Percentiles rank a stretch among this genome's conserved stretches.
Conservation (phyloP, 2,329 filamentous ascomycete genomes). For the Fusarium ambrosium region DNA sequence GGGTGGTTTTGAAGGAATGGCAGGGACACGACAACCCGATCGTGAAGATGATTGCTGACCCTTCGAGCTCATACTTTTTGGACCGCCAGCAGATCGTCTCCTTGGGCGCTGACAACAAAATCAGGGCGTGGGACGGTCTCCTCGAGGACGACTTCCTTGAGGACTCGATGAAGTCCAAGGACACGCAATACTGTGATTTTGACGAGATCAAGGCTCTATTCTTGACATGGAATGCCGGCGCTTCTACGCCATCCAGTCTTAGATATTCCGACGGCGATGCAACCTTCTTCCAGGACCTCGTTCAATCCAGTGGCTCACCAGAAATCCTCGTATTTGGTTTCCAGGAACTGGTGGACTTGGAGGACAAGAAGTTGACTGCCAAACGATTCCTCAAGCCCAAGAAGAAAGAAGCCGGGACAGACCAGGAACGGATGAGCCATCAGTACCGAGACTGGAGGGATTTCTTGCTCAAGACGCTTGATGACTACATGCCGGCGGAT, state of each 20-base stretch:
- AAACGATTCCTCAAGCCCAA: constrained; percentile 94
- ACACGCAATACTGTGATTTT: constrained; percentile 87
- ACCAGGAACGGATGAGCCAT: constrained; percentile 93
- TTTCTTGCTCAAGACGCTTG: constrained; percentile 84
- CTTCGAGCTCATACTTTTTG: constrained; percentile 85
- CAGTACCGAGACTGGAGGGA: constrained; percentile 98
- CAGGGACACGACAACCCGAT: constrained; percentile 88
- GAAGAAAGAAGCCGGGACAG: constrained; percentile 83
- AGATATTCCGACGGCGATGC: constrained; percentile 78
- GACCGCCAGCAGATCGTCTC: constrained; percentile 88
- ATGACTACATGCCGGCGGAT: constrained; percentile 83
- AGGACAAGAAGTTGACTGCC: constrained; percentile 98
- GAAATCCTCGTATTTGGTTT: constrained; percentile 97
- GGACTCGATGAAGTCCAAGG: constrained; percentile 85
- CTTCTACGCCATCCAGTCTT: constrained; percentile 89
- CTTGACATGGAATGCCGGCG: constrained; percentile 97
- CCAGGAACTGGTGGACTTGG: constrained; percentile 97
- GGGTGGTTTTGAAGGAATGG: constrained; percentile 96
- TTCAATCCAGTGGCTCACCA: constrained; percentile 81
- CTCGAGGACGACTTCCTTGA: constrained; percentile 97
- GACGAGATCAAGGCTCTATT: constrained; percentile 83
- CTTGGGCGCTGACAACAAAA: constrained; percentile 86
- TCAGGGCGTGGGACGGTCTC: constrained; percentile 92
- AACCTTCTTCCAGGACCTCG: constrained; percentile 83
- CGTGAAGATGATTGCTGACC: constrained; percentile 81